Base-by-base conservation (phyloP, 192 early-diverging fungal species). In the Entophlyctis helioformis region DNA sequence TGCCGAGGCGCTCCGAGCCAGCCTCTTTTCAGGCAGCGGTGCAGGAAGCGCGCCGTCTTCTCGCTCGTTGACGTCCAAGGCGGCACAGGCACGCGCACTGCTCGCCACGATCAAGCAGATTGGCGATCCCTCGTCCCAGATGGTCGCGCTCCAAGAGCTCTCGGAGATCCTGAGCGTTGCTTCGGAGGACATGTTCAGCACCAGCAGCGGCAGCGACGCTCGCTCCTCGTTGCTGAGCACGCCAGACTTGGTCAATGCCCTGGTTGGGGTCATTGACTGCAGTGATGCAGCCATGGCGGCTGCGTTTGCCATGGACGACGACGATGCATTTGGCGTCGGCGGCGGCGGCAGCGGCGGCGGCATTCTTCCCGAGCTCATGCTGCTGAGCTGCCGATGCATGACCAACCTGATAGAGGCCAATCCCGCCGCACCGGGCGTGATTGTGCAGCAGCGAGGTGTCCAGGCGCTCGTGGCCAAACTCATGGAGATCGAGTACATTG, bases 371-470 rank as follows among this genome's bases (percentile, higher is more conserved):
- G 85, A 89, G 32, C 59, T 86, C 33, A 88, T 96, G 80, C 55
- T 96, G 13, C 69, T 96, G 32, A 82, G 90, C 10, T 89, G 86
- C 40, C 86, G 92, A 8, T 96, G 92, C 54, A 53, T 96, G 23
- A 78, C 75, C 12, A 96, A 96, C 52, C 53, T 96, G 41, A 76
- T 96, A 24, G 92, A 96, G 44, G 88, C 87, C 1, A 73, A 87
- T 39, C 92, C 92, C 1, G 57, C 73, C 2, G 59, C 78, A 4
- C 61, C 76, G 5, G 59, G 67, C 0, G 66, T 69, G 6, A 66
- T 92, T 24, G 73, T 85, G 5, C 72, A 80, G 8, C 60, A 78
- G 52, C 81, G 79, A 1, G 83, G 75, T 9, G 67, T 90, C 0
- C 53, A 69, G 16, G 80, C 80, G 0, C 62, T 96, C 7, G 78